phyloP scores from a whole-genome alignment of 192 early-diverging fungal genomes.

The Coemansia sp. region DNA sequence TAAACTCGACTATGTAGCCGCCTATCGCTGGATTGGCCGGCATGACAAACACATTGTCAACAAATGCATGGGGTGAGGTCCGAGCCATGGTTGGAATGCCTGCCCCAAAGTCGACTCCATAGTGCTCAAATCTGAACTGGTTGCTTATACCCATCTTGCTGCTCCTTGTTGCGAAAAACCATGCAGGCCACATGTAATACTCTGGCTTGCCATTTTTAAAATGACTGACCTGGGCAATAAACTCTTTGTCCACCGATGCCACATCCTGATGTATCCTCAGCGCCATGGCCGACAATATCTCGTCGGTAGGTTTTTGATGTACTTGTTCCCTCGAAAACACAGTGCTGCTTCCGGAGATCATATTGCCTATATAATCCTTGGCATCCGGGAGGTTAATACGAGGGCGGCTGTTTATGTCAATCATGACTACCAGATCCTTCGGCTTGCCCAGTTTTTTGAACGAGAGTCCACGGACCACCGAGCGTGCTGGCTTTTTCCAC shows the following conservation, averaged over 20 bases:
- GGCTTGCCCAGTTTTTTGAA: not conserved
- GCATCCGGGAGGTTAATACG: not conserved
- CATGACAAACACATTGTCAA: not conserved
- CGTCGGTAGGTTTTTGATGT: not conserved
- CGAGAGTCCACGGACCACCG: not conserved
- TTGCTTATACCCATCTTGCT: not conserved
- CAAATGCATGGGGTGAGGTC: not conserved
- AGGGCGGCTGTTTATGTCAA: not conserved
- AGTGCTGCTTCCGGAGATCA: not conserved
- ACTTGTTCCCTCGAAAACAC: not conserved
- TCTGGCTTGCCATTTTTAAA: not conserved
- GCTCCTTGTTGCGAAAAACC: not conserved
- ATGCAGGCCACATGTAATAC: not conserved
- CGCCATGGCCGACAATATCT: not conserved
- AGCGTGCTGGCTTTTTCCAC: not conserved
- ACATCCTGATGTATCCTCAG: not conserved
- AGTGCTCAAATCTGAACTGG: not conserved
- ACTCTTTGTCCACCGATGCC: not conserved
- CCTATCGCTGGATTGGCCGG: not conserved
- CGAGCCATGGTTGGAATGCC: not conserved
- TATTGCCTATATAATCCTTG: not conserved
- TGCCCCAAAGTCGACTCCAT: not conserved
- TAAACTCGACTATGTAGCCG: not conserved
- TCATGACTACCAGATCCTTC: not conserved
- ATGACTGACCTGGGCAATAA: not conserved